A percentile compares a stretch with the other conserved stretches of the same genome.
Conservation (phyloP, 805 yeast species). For the Kodamaea laetipori region DNA sequence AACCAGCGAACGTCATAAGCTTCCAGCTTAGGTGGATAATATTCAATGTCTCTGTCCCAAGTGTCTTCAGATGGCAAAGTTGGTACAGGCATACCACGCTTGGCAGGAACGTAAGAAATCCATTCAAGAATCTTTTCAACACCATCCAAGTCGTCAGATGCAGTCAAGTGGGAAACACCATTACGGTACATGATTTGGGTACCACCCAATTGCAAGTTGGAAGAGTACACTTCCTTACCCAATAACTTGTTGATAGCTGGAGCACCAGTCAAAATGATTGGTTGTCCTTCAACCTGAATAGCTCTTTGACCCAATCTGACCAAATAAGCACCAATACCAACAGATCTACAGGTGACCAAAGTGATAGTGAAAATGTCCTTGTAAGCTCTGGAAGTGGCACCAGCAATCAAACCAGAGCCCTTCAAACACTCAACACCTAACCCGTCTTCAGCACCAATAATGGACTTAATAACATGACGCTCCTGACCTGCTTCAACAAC, state of each 20-base stretch:
- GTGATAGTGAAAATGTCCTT: conserved; percentile 96
- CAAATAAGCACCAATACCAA: conserved; percentile 99
- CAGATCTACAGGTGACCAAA: conserved; percentile 99
- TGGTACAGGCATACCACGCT: conserved; percentile 88
- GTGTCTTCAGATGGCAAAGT: conserved; percentile 75
- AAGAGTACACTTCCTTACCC: conserved; percentile 96
- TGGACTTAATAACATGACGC: conserved; percentile 77
- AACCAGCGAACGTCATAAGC: conserved; percentile 92
- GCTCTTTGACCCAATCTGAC: conserved; percentile 99
- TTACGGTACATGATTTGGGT: conserved; percentile 98
- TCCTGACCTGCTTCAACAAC: conserved; percentile 83
- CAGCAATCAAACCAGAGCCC: conserved; percentile 98
- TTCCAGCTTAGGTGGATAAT: conserved; percentile 67
- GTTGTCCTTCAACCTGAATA: conserved; percentile 98
- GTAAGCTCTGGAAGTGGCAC: conserved; percentile 97
- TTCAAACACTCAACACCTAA: conserved; percentile 97
- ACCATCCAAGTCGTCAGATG: conserved; percentile 95
- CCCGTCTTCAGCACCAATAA: conserved; percentile 94
- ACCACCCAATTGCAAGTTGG: conserved; percentile 98
- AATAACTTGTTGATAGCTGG: conserved; percentile 96
- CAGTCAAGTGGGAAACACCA: conserved; percentile 98
- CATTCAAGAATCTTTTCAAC: conserved; percentile 92
- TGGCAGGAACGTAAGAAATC: conserved; percentile 93
- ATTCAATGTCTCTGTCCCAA: conserved; percentile 95
- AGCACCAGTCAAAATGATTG: conserved; percentile 97